Base-by-base conservation (phyloP, 768 basidiomycete genomes). In the Pisolithus marmoratus region DNA sequence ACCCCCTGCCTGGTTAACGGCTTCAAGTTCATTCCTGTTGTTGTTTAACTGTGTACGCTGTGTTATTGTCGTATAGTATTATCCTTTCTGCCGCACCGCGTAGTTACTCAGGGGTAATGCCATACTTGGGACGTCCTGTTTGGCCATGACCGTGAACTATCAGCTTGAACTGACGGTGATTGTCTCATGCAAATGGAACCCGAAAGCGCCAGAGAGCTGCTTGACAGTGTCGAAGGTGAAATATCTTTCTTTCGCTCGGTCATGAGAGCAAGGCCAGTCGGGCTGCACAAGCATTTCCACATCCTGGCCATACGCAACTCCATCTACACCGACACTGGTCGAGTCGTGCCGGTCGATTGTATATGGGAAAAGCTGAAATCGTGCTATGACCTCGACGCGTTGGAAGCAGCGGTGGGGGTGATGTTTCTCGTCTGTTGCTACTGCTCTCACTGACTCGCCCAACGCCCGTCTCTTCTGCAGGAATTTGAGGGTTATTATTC, bases 231-330 rank as follows among this genome's bases (percentile, higher is more conserved):
- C 49, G 82, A 85, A 58, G 91, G 91, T 38, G 91, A 94, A 67
- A 88, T 91, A 44, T 77, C 87, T 8, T 87, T 94, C 69, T 92
- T 93, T 64, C 81, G 86, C 46, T 85, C 87, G 7, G 73, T 91
- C 48, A 88, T 87, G 79, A 83, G 83, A 42, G 80, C 88, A 17
- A 77, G 91, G 50, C 91, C 91, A 0, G 81, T 93, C 49, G 91
- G 91, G 41, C 82, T 86, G 29, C 85, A 93, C 67, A 83, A 83
- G 26, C 81, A 90, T 70, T 91, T 92, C 69, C 87, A 92, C 62
- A 73, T 87, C 64, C 73, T 94, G 51, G 78, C 81, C 53, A 85
- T 94, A 46, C 82, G 83, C 52, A 83, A 79, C 59, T 72, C 79
- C 43, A 89, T 94, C 54, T 71, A 77, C 60, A 81, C 81, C 62